Base-by-base conservation (phyloP, 106 monocot species). In the Acorus gramineus region DNA sequence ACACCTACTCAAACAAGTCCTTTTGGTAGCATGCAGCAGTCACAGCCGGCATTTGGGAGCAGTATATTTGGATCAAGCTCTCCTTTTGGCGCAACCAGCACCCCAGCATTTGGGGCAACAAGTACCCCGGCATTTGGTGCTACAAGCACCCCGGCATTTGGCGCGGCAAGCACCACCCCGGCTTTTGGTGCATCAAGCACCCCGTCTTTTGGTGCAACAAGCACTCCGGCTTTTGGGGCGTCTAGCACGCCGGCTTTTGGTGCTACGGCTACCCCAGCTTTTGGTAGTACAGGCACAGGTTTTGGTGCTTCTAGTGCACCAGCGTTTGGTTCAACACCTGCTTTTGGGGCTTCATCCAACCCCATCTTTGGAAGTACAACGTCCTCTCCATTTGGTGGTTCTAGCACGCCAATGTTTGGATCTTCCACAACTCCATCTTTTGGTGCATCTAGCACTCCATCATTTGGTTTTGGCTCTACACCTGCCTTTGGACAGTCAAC, bases 21-120 rank as follows among this genome's bases (percentile, higher is more conserved):
- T 46, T 93, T 93, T 81, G 85, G 93, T 4, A 76, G 85, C 62
- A 64, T 93, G 65, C 88, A 87, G 66, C 92, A 93, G 68, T 70
- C 89, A 58, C 93, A 93, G 53, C 79, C 89, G 44, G 73, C 86
- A 62, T 93, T 81, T 79, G 93, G 93, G 14, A 81, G 81, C 62
- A 80, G 42, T 47, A 60, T 61, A 42, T 86, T 93, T 84, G 93
- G 89, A 70, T 81, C 89, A 10, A 75, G 79, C 10, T 56, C 61
- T 28, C 64, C 80, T 11, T 90, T 90, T 83, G 90, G 85, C 43
- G 82, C 80, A 48, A 65, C 82, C 28, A 86, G 75, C 63, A 78
- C 73, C 64, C 86, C 95, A 57, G 75, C 93, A 47, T 89, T 86
- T 76, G 89, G 89, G 12, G 56, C 83, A 11, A 70, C 79, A 68